Evolutionary conservation across 2,329 filamentous ascomycete genomes (phyloP).

Genomic region (Ceratocystis alfenasii): DNA sequence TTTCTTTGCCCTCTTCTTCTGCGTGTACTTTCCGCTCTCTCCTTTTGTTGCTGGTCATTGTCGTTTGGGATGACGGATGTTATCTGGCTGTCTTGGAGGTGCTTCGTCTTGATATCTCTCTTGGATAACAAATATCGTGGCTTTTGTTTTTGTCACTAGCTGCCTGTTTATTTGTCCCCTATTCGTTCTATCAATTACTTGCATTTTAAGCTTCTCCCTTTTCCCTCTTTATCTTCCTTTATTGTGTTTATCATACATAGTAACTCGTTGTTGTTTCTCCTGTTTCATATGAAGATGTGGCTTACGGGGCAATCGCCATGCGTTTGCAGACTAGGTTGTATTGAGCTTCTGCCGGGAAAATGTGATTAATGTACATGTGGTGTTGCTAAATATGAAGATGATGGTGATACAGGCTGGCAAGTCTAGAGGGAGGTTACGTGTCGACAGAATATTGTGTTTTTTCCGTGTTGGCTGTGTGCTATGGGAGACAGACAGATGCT

Average conservation of each 20-base stretch:
- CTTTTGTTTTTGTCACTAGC: slow-evolving; percentile 1
- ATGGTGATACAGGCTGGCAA: not conserved
- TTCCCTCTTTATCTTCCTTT: not conserved
- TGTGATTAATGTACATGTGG: not conserved
- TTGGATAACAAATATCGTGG: slow-evolving; percentile 10
- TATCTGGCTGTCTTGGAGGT: slow-evolving; percentile 9
- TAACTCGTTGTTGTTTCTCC: not conserved
- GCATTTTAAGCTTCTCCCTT: slow-evolving; percentile 1
- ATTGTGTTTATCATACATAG: not conserved
- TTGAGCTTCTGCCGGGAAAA: not conserved
- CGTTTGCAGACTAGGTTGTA: not conserved
- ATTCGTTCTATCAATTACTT: not conserved
- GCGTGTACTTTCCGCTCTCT: not conserved
- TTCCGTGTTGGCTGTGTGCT: not conserved
- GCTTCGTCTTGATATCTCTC: slow-evolving; percentile 11
- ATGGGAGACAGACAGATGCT: not conserved
- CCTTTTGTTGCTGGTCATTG: not conserved
- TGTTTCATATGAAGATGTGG: not conserved
- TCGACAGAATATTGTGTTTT: not conserved
- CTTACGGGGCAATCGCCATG: too few species aligned
- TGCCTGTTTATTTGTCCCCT: not conserved
- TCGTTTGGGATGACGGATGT: not conserved
- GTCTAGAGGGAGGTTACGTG: not conserved
- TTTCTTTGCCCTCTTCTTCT: not conserved
- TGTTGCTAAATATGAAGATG: not conserved